Evolutionary conservation across 306 rosid species (phyloP), one percentile per base, ranked within the genome.

Genomic region (Boehmeria nivea): DNA sequence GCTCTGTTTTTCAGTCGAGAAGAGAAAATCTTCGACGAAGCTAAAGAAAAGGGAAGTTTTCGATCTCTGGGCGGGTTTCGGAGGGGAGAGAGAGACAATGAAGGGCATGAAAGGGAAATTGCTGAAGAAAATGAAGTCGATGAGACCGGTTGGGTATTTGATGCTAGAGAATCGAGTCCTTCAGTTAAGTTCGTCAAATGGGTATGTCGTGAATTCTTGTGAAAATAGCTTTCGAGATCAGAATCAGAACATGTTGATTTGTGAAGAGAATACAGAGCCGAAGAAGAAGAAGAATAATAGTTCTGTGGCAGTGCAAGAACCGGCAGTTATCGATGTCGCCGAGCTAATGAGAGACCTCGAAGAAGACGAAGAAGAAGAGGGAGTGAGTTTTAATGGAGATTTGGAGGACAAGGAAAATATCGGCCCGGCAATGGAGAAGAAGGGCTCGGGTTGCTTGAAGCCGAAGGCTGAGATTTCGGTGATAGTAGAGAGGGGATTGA

Each of bases 121-220:
- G 25, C 22, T 84, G 73, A 87, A 80, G 87, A 91, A 78, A 76
- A 79, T 91, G 45, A 91, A 87, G 70, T 78, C 96, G n/a, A 78
- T 87, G 63, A 61, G 61, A 42, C 95, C 79, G 13, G 48, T 75
- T 45, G 82, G 49, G 11, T 67, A 71, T 70, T 73, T 85, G 60
- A 86, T 74, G 28, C 43, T 47, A 0, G 81, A 69, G 49, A 94
- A 87, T 55, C 83, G 79, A 67, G 59, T 82, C 72, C 87, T 87
- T 66, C 95, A 90, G 63, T 71, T 73, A 23, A 72, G 67, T 21
- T 68, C 80, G 7, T 71, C 76, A 14, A 78, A 87, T 72, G 87
- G 87, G 81, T 72, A 65, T 16, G 16, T 12, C 24, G 61, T 18
- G 3, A 80, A 78, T 60, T 81, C 76, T 51, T 64, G 60, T 42